These are phyloP conservation scores for Lyophyllum semitale DNA, from an alignment of 768 basidiomycete species.

Conservation along the genomic window DNA sequence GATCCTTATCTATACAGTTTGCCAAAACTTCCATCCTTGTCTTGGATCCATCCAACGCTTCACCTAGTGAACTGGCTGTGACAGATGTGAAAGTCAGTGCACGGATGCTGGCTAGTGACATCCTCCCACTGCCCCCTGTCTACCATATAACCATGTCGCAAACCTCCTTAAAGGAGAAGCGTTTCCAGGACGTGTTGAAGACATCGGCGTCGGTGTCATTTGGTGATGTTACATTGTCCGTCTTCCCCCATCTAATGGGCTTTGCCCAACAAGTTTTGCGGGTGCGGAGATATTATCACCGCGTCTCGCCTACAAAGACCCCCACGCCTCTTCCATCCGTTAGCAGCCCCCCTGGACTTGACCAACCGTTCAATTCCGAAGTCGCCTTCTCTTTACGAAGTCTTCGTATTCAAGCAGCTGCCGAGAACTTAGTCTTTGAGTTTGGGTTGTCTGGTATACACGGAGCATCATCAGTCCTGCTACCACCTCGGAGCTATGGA, in stretches of 20 bases:
- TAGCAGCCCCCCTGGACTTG: background rate
- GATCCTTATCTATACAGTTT: conserved; percentile 27
- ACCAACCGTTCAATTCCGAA: conserved; percentile 29
- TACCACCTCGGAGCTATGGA: conserved; percentile 24
- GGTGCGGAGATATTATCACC: conserved; percentile 41
- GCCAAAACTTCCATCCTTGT: conserved; percentile 31
- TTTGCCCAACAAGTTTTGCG: conserved; percentile 61
- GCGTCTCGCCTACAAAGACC: conserved; percentile 12
- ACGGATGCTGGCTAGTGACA: conserved; percentile 23
- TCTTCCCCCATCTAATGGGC: conserved; percentile 60
- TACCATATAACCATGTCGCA: conserved; percentile 39
- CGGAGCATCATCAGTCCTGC: conserved; percentile 36
- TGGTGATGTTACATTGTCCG: conserved; percentile 40
- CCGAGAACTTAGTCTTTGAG: conserved; percentile 71
- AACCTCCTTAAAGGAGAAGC: conserved; percentile 42
- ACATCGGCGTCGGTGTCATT: conserved; percentile 37
- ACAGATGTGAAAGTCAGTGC: conserved; percentile 28
- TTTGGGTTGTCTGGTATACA: conserved; percentile 47
- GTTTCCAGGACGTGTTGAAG: conserved; percentile 29
- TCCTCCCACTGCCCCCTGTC: conserved; percentile 19
- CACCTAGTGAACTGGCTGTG: conserved; percentile 37
- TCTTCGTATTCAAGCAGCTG: conserved; percentile 61
- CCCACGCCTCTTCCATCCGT: background rate
- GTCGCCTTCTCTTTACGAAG: conserved; percentile 42
- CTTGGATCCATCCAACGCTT: conserved; percentile 31